Conservation (phyloP, 2,329 filamentous ascomycete genomes). For the Fusarium chlamydosporum region DNA sequence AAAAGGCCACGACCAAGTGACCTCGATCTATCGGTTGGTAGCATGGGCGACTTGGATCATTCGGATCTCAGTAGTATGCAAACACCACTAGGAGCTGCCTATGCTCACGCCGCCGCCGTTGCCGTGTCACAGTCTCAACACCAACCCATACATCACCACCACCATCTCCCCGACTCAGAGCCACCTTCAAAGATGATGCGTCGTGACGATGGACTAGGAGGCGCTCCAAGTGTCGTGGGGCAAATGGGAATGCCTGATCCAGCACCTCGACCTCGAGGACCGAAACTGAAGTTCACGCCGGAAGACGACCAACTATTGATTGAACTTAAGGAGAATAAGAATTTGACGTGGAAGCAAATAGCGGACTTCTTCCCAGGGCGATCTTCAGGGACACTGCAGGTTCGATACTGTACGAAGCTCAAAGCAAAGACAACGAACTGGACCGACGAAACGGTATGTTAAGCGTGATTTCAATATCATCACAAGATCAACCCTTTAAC, state of each 20-base stretch:
- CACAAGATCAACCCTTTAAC: constrained; percentile 19
- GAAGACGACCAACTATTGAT: constrained; percentile 91
- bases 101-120: constrained; percentile 61
- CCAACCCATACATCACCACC: constrained; percentile 80
- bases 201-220: constrained; percentile 67
- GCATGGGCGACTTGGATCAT: constrained; percentile 67
- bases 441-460: constrained; percentile 90
- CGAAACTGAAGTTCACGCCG: constrained; percentile 93
- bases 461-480: neutral
- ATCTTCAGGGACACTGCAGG: constrained; percentile 90
- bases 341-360: constrained; percentile 97
- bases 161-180: constrained; percentile 80
- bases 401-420: constrained; percentile 94
- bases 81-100: constrained; percentile 65
- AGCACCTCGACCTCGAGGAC: constrained; percentile 83
- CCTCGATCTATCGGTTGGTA: constrained; percentile 68
- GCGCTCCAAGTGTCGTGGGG: constrained; percentile 87
- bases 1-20: constrained; percentile 72
- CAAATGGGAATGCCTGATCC: constrained; percentile 89
- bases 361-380: constrained; percentile 94
- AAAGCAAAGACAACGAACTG: constrained; percentile 94
- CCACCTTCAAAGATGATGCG: constrained; percentile 77
- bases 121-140: constrained; percentile 54
- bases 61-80: constrained; percentile 69
- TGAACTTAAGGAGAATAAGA: constrained; percentile 94